Evolutionary conservation across 805 yeast genomes (phyloP).

Genomic region (Candida sphagnicola): DNA sequence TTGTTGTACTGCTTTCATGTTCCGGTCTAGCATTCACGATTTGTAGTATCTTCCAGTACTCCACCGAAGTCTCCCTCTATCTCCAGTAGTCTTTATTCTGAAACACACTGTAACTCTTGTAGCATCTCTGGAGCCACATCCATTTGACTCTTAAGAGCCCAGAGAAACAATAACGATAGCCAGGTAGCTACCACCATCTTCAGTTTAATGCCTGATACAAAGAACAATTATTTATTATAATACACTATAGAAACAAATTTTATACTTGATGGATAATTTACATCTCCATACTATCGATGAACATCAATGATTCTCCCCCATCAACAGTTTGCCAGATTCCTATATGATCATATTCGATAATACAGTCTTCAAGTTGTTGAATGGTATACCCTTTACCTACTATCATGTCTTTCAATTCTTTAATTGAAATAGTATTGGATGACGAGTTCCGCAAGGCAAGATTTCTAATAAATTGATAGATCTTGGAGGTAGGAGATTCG

Average conservation of each 20-base stretch:
- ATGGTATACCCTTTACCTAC: conserved; percentile 82
- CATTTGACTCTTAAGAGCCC: too few species aligned
- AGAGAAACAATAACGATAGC: too few species aligned
- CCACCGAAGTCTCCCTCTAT: too few species aligned
- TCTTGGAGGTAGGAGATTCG: conserved; percentile 60
- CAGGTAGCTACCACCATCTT: not conserved
- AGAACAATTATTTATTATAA: not conserved
- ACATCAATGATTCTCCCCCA: conserved; percentile 60
- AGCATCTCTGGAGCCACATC: too few species aligned
- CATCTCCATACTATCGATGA: conserved; percentile 25
- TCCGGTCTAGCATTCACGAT: too few species aligned
- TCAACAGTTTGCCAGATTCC: conserved; percentile 76
- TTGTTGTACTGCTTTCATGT: too few species aligned
- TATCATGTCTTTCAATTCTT: conserved; percentile 55
- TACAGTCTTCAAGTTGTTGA: conserved; percentile 70
- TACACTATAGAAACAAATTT: conserved; percentile 1
- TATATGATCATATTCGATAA: conserved; percentile 66
- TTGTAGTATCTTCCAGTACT: too few species aligned
- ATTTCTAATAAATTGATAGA: conserved; percentile 66
- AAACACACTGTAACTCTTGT: too few species aligned
- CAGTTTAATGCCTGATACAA: not conserved
- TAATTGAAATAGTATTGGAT: conserved; percentile 36
- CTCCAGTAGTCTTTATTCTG: too few species aligned
- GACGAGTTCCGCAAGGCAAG: conserved; percentile 42
- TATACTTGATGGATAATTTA: not conserved